A percentile compares a stretch with the other conserved stretches of the same genome.
Evolutionary conservation across 345 rosid genomes (phyloP).

Genomic region (Acer yangbiense): DNA sequence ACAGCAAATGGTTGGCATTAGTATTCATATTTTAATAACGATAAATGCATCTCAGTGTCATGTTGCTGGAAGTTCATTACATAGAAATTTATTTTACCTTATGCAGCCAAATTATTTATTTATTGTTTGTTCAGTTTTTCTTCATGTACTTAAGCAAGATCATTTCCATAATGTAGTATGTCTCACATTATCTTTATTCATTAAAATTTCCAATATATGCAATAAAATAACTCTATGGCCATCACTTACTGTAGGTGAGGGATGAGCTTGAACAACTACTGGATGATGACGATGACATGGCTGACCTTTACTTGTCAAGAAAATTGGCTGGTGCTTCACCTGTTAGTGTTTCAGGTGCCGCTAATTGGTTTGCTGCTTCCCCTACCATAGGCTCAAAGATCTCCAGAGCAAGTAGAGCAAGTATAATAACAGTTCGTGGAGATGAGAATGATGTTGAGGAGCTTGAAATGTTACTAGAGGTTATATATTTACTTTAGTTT

Average conservation of each 20-base stretch:
- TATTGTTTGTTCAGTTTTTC: neutral
- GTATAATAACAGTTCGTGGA: conserved; percentile 75
- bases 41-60: neutral
- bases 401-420: conserved; percentile 90
- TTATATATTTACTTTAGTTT: conserved; percentile 22
- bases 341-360: conserved; percentile 66
- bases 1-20: neutral
- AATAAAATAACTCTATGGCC: conserved; percentile 1
- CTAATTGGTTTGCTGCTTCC: conserved; percentile 77
- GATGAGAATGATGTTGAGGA: conserved; percentile 98
- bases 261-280: conserved; percentile 94
- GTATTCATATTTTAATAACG: neutral
- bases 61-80: neutral
- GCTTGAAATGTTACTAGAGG: conserved; percentile 99
- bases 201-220: neutral
- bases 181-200: neutral
- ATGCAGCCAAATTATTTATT: neutral
- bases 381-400: conserved; percentile 92
- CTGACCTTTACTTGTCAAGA: conserved; percentile 92
- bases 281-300: conserved; percentile 99
- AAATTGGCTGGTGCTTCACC: conserved; percentile 76
- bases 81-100: neutral
- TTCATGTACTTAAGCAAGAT: neutral
- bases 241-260: conserved; percentile 61
- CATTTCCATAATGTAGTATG: neutral